Conservation (phyloP, 2,329 filamentous ascomycete genomes). For the Aspergillus awamori region DNA sequence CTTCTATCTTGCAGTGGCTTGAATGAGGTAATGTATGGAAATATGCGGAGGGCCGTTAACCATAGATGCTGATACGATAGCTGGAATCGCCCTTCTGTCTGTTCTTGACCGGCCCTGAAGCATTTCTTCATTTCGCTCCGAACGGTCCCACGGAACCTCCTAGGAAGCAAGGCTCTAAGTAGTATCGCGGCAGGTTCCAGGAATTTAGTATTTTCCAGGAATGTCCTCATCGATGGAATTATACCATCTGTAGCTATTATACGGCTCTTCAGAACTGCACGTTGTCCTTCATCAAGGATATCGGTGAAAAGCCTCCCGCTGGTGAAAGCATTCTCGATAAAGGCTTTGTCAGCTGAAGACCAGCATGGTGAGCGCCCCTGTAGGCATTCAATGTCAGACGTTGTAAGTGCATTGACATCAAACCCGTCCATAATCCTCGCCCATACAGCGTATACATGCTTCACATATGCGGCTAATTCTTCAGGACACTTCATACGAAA, state of each 20-base stretch:
- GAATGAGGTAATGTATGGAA: background rate
- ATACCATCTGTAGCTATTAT: background rate
- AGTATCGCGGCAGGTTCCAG: background rate
- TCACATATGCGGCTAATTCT: background rate
- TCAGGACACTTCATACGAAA: background rate
- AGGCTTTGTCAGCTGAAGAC: background rate
- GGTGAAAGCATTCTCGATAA: background rate
- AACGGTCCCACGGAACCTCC: background rate
- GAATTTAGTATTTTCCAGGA: background rate
- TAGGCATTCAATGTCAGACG: background rate
- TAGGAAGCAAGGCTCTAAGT: background rate
- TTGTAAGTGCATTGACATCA: background rate
- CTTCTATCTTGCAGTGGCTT: background rate
- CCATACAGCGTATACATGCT: background rate
- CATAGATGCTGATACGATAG: background rate
- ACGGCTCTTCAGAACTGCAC: background rate
- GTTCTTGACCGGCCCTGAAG: background rate
- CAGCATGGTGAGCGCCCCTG: background rate
- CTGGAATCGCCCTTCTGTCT: background rate
- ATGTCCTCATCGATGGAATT: background rate
- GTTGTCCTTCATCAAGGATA: background rate
- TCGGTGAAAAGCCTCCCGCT: background rate
- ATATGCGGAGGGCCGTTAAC: background rate
- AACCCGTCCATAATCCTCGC: background rate
- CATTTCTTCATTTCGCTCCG: background rate